Percentiles rank a stretch among this genome's conserved stretches.
Conservation (phyloP, 257 asterid genomes). For the Solanum chilense region DNA sequence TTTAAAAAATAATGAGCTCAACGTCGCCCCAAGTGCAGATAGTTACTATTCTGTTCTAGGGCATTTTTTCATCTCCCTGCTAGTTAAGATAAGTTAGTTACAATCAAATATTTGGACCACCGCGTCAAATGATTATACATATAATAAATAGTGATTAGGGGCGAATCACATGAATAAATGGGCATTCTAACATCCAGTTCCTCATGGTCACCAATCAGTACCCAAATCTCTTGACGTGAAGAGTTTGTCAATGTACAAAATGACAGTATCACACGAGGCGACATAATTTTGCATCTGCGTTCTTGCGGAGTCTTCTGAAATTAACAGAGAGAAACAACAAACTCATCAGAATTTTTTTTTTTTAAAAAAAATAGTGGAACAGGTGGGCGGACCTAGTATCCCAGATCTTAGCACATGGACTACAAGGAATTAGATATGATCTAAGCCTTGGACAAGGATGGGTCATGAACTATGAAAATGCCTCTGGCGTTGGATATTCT, state of each 20-base stretch:
- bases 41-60: neutral
- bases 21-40: neutral
- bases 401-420: neutral
- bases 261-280: slow-evolving; percentile 35
- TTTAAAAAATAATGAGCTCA: neutral
- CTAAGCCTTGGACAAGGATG: neutral
- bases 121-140: neutral
- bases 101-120: neutral
- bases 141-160: neutral
- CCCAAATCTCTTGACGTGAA: slow-evolving; percentile 61
- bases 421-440: neutral
- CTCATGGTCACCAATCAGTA: slow-evolving; percentile 49
- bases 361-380: neutral
- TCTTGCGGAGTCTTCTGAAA: slow-evolving; percentile 60
- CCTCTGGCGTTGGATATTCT: neutral
- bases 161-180: neutral
- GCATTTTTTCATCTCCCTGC: neutral
- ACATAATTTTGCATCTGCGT: slow-evolving; percentile 63
- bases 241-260: slow-evolving; percentile 56
- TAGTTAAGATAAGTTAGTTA: neutral
- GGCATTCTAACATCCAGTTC: neutral
- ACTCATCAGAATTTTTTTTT: neutral
- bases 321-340: neutral
- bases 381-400: neutral
- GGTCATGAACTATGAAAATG: neutral